These are phyloP conservation scores for Verticillium nonalfalfae DNA, from an alignment of 2,329 filamentous ascomycete genomes.

Conservation along the genomic window DNA sequence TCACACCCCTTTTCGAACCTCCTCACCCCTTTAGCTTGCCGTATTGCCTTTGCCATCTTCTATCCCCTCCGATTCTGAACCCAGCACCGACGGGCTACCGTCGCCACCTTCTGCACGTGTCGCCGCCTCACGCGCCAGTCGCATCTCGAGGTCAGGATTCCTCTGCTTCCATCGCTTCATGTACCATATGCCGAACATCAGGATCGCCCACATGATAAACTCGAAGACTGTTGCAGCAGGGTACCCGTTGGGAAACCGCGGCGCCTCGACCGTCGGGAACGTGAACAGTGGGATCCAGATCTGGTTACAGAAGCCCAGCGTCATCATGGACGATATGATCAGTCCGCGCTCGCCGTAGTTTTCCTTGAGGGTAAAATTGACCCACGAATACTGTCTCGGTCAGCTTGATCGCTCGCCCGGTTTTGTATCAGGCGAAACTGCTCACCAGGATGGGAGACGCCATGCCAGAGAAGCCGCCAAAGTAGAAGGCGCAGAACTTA, in stretches of 20 bases:
- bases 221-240: conserved; percentile 17
- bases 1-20: neutral
- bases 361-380: conserved; percentile 22
- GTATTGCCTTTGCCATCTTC: neutral
- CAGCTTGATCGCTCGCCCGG: neutral
- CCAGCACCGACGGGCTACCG: neutral
- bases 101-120: neutral
- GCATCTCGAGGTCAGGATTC: conserved; percentile 14
- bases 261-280: conserved; percentile 18
- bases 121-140: conserved; percentile 4
- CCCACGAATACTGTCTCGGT: conserved; percentile 18
- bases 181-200: conserved; percentile 19
- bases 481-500: conserved; percentile 23
- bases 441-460: conserved; percentile 18
- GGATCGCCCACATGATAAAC: conserved; percentile 17
- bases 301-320: conserved; percentile 22
- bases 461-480: conserved; percentile 21
- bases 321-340: conserved; percentile 26
- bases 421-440: neutral
- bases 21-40: neutral
- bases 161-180: conserved; percentile 18
- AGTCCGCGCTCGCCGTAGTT: conserved; percentile 24
- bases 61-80: neutral
- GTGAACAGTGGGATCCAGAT: conserved; percentile 22
- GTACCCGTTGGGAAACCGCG: conserved; percentile 18